Base-by-base conservation (phyloP, 2,329 filamentous ascomycete genomes). In the Aspergillus viridinutans region DNA sequence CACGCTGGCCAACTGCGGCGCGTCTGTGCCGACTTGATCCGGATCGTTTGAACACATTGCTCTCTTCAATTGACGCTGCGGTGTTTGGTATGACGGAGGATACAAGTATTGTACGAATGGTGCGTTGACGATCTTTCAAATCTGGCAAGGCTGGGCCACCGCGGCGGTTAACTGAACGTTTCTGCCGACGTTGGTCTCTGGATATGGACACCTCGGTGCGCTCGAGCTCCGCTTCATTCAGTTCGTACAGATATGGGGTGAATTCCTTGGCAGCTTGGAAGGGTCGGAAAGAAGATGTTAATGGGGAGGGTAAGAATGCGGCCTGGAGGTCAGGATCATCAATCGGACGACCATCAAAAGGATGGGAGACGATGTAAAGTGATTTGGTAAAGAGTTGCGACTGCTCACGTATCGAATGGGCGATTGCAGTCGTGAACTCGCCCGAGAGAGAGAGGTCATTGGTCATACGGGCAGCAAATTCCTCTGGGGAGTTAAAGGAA, bases 391-490 rank as follows among this genome's bases (percentile, higher is more conserved):
- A 99, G 29, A 97, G 83, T 71, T 99, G 94, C 43, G 88, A 87
- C 75, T 99, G 94, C 74, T 99, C 94, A 60, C 94, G 89, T 69
- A 99, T 99, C 59, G 91, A 96, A 76, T 99, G 94, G 12, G 94
- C 94, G 72, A 99, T 97, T 7, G 94, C 93, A 0, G 94, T 99
- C 2, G 91, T 92, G 68, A 99, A 99, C 73, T 99, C 94, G 61
- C 94, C 94, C 0, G 90, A 91, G 20, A 99, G 82, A 4, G 92
- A 92, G 26, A 99, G 82, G 68, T 99, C 94, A 58, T 86, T 85
- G 0, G 92, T 87, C 90, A 97, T 96, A 70, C 87, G 87, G 59
- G 85, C 81, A 26, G 94, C 94, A 72, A 99, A 99, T 57, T 96
- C 91, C 75, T 99, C 94, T 2, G 94, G 92, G 0, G 90, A 95